phyloP scores from a whole-genome alignment of 192 early-diverging fungal species.

The Dimargaris xerosporica region DNA sequence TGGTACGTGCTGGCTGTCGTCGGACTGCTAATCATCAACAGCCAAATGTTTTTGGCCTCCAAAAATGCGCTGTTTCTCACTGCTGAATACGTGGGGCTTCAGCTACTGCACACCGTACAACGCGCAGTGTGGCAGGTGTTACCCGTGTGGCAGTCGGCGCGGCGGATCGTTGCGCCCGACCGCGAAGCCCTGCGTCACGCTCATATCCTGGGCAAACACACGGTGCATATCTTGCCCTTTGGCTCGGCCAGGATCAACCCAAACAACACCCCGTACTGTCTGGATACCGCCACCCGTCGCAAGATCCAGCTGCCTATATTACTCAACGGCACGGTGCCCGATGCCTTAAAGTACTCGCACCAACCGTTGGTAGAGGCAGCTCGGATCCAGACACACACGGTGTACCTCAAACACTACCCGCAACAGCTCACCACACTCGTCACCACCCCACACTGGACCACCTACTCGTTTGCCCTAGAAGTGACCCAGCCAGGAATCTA shows the following conservation, averaged over 20 bases:
- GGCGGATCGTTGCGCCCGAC: too few species aligned
- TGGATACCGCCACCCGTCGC: conserved; percentile 14
- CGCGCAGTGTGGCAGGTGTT: too few species aligned
- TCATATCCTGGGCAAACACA: conserved; percentile 30
- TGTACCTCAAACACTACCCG: conserved; percentile 17
- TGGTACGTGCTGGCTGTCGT: too few species aligned
- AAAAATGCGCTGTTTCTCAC: too few species aligned
- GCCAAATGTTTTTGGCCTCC: too few species aligned
- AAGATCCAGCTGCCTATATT: conserved; percentile 21
- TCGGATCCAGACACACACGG: conserved; percentile 15
- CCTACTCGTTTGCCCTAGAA: conserved; percentile 24
- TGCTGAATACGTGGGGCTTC: too few species aligned
- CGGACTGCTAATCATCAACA: too few species aligned
- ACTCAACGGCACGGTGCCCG: conserved; percentile 27
- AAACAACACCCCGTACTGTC: conserved; percentile 16
- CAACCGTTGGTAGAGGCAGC: conserved; percentile 25
- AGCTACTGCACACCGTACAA: too few species aligned
- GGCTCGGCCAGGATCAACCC: conserved; percentile 30
- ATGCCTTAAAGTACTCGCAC: conserved; percentile 21
- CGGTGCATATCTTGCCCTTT: conserved; percentile 29
- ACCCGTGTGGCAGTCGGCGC: too few species aligned
- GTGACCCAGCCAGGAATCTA: conserved; percentile 22
- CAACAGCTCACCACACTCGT: conserved; percentile 16
- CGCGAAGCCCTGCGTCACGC: too few species aligned
- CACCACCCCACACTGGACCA: conserved; percentile 24